These are phyloP conservation scores for Hirschfeldia incana DNA, from an alignment of 345 rosid genomes.

Conservation along the genomic window DNA sequence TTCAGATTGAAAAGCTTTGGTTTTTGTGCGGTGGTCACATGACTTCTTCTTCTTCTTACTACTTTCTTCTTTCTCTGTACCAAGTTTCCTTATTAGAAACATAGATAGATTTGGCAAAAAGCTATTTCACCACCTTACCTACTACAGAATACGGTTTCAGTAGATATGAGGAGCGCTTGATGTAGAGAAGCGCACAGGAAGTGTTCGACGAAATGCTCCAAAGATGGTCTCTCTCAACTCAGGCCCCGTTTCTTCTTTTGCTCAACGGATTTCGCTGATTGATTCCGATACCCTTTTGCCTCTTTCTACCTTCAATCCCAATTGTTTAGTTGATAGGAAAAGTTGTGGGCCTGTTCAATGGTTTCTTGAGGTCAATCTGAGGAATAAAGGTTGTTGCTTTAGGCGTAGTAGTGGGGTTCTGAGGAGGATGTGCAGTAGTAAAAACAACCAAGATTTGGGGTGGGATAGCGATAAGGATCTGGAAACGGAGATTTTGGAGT, in stretches of 20 bases:
- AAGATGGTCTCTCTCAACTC: slow-evolving; percentile 62
- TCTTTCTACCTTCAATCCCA: slow-evolving; percentile 24
- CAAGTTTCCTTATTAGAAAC: not conserved
- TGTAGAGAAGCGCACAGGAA: slow-evolving; percentile 13
- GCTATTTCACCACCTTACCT: not conserved
- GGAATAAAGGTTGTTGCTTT: slow-evolving; percentile 37
- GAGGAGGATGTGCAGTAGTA: slow-evolving; percentile 52
- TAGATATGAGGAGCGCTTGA: slow-evolving; percentile 7
- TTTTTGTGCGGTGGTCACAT: slow-evolving; percentile 35
- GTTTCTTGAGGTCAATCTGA: slow-evolving; percentile 38
- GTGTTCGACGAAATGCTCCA: slow-evolving; percentile 92
- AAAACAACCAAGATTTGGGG: slow-evolving; percentile 10
- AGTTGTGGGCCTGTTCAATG: slow-evolving; percentile 35
- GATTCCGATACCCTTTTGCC: slow-evolving; percentile 35
- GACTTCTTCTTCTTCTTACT: not conserved
- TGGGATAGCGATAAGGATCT: slow-evolving; percentile 55
- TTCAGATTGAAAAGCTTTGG: slow-evolving; percentile 7
- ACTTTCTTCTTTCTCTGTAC: not conserved
- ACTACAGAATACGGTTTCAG: not conserved
- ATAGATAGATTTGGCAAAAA: not conserved
- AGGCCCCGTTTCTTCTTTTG: slow-evolving; percentile 38
- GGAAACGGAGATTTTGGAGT: slow-evolving; percentile 85
- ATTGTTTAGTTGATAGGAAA: slow-evolving; percentile 20
- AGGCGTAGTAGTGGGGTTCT: slow-evolving; percentile 45
- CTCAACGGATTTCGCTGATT: slow-evolving; percentile 30